phyloP scores from a whole-genome alignment of 176 grass and related monocot genomes.

The Paspalum vaginatum region DNA sequence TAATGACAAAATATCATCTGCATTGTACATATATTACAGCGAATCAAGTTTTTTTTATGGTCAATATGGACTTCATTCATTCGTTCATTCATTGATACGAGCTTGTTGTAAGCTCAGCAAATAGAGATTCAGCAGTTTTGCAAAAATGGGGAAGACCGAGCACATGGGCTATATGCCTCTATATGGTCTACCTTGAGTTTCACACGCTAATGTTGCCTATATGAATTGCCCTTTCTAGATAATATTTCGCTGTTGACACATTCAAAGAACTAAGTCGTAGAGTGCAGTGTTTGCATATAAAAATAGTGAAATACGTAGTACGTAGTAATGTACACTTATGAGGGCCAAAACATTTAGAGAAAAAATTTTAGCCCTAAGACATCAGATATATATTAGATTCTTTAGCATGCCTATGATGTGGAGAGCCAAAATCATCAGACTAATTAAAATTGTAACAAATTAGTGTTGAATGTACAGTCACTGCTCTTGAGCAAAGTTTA shows the following conservation, averaged over 20 bases:
- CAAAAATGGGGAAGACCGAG: neutral
- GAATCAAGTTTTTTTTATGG: neutral
- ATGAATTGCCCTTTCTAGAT: neutral
- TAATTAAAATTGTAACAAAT: neutral
- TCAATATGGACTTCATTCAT: neutral
- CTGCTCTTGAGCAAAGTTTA: neutral
- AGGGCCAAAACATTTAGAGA: neutral
- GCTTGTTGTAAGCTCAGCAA: neutral
- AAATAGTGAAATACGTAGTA: neutral
- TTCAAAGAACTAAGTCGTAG: neutral
- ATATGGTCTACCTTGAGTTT: neutral
- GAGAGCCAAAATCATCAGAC: neutral
- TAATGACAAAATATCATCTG: neutral
- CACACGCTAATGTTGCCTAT: neutral
- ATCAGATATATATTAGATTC: neutral
- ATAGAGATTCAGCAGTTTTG: neutral
- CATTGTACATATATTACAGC: neutral
- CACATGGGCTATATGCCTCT: neutral
- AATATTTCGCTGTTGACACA: neutral
- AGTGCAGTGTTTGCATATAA: neutral
- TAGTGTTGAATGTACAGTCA: neutral
- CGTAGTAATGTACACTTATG: neutral
- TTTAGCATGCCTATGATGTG: neutral
- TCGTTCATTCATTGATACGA: neutral
- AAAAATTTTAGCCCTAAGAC: neutral